Evolutionary conservation across 2,329 filamentous ascomycete genomes (phyloP), one percentile per base, ranked within the genome.

Genomic region (Apiospora sp.): DNA sequence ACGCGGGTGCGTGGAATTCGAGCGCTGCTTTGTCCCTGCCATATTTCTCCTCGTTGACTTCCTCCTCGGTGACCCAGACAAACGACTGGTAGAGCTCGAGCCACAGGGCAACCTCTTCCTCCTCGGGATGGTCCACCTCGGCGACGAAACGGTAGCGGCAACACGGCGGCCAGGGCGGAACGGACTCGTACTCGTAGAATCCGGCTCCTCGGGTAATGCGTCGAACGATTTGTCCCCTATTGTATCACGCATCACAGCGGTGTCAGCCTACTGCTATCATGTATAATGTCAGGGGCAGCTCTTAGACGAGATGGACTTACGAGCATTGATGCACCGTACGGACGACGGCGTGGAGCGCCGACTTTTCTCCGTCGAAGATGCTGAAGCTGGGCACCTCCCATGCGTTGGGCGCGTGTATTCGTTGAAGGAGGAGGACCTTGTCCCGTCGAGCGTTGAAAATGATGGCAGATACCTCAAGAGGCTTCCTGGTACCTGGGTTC

Each of bases 381-480:
- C 16, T 22, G 58, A 19, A 64, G 58, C 58, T 64, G 58, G 58
- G 58, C 34, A 64, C 19, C 58, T 64, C 58, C 58, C 58, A 64
- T 4, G 58, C 6, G 58, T 64, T 64, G 5, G 58, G 58, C 8
- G 3, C 58, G 34, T 64, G 58, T 34, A 41, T 14, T 7, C 58
- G 58, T n/a, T 64, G 58, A 22, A 64, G 58, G 30, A 64, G 58
- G 34, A 64, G 58, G 19, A 64, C 34, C 10, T 64, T 64, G 58
- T 64, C 58, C 12, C 22, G 34, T 24, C 41, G 30, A 3, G 34
- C 22, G 34, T 64, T 64, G 58, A 64, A 64, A 16, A 64, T 13
- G 22, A 64, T n/a, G 19, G 58, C 58, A 12, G 58, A 64, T 5
- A 64, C 34, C 8, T 64, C 34, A 34, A 64, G 34, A 22, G 58